These are phyloP conservation scores for Aquilaria malaccensis DNA, from an alignment of 345 rosid species.

Conservation along the genomic window DNA sequence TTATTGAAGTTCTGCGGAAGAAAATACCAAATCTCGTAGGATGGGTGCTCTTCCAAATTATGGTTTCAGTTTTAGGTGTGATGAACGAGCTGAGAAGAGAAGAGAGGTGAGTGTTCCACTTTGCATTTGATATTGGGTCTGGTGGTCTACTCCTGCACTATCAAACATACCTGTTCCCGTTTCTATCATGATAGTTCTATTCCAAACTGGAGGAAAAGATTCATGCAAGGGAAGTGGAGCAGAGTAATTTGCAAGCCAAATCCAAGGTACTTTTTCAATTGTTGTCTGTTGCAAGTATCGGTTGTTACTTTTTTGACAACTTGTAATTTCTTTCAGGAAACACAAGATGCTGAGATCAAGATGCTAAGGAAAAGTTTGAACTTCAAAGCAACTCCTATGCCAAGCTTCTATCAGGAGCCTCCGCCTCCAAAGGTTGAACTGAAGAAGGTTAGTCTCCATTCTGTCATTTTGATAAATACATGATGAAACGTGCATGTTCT, in stretches of 20 bases:
- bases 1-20: conserved; percentile 52
- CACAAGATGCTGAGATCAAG: conserved; percentile 94
- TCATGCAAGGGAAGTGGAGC: conserved; percentile 89
- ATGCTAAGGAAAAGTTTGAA: conserved; percentile 82
- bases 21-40: conserved; percentile 59
- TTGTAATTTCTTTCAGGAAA: conserved; percentile 47
- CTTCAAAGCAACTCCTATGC: conserved; percentile 99
- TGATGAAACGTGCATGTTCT: background rate
- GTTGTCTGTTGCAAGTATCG: background rate
- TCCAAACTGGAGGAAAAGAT: conserved; percentile 95
- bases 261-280: conserved; percentile 58
- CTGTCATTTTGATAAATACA: background rate
- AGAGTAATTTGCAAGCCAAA: conserved; percentile 73
- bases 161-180: conserved; percentile 7
- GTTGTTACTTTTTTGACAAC: conserved; percentile 6
- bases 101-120: conserved; percentile 61
- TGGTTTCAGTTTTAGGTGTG: conserved; percentile 96
- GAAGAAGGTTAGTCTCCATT: conserved; percentile 58
- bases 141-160: conserved; percentile 2
- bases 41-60: conserved; percentile 83
- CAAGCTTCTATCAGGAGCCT: conserved; percentile 97
- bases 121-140: conserved; percentile 2
- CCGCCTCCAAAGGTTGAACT: conserved; percentile 74
- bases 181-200: conserved; percentile 56
- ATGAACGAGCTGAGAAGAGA: conserved; percentile 97